Percentiles rank a stretch among this genome's conserved stretches.
Evolutionary conservation across 2,329 filamentous ascomycete species (phyloP).

Genomic region (Endothia cerciana): DNA sequence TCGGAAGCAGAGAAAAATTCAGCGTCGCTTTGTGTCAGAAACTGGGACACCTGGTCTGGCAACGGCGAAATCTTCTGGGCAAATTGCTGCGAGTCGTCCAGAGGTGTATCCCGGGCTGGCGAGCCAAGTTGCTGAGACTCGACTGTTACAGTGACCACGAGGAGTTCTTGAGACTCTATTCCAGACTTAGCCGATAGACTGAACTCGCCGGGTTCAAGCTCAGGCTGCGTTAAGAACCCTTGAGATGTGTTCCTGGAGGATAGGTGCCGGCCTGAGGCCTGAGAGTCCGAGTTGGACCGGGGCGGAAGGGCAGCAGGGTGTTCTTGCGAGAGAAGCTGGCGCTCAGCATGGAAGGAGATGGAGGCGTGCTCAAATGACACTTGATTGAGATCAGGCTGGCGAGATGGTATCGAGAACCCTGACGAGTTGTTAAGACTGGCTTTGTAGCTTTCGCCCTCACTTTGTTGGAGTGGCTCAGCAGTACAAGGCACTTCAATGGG

Average conservation of each 20-base stretch:
- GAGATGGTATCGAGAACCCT: slow-evolving; percentile 24
- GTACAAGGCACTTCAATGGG: slow-evolving; percentile 30
- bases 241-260: slow-evolving; percentile 10
- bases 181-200: not conserved
- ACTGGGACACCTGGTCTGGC: slow-evolving; percentile 9
- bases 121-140: slow-evolving; percentile 7
- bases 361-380: slow-evolving; percentile 19
- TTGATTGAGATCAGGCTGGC: slow-evolving; percentile 23
- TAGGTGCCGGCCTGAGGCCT: not conserved
- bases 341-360: slow-evolving; percentile 1
- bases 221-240: slow-evolving; percentile 28
- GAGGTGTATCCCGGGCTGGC: slow-evolving; percentile 10
- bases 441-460: slow-evolving; percentile 2
- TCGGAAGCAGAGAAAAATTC: slow-evolving; percentile 26
- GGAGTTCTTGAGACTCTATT: not conserved
- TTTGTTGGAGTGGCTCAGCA: slow-evolving; percentile 33
- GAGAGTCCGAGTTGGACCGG: not conserved
- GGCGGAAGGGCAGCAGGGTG: not conserved
- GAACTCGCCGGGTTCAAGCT: slow-evolving; percentile 17
- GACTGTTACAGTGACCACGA: not conserved
- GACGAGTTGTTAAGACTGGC: slow-evolving; percentile 15
- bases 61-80: slow-evolving; percentile 25
- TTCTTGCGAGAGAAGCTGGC: not conserved
- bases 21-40: slow-evolving; percentile 21
- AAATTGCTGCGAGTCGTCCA: slow-evolving; percentile 26